Conservation (phyloP, 495 filamentous ascomycete species). For the Hypoxylon fuscum region DNA sequence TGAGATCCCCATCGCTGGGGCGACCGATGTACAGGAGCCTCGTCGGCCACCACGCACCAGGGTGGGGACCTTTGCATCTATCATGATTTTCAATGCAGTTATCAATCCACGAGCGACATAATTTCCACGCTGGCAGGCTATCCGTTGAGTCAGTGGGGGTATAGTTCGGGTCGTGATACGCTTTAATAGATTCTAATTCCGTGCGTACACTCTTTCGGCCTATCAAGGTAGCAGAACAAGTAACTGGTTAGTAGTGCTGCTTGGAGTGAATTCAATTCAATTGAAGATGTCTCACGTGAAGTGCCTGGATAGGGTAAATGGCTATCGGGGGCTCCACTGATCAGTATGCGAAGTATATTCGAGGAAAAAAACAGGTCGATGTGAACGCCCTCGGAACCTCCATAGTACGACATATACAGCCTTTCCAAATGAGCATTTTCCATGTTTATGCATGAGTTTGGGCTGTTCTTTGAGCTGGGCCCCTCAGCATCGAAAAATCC, state of each 20-base stretch:
- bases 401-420: neutral
- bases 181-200: neutral
- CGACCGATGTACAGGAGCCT: constrained; percentile 17
- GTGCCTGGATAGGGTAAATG: neutral
- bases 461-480: neutral
- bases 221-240: neutral
- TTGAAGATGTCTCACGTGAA: neutral
- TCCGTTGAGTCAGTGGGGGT: constrained; percentile 7
- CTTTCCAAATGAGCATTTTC: neutral
- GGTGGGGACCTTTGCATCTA: neutral
- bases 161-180: neutral
- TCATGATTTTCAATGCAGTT: constrained; percentile 14
- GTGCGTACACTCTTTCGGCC: neutral
- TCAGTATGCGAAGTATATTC: no score
- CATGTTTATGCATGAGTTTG: neutral
- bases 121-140: neutral
- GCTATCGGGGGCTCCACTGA: neutral
- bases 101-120: constrained; percentile 17
- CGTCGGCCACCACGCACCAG: constrained; percentile 10
- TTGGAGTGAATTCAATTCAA: neutral
- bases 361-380: no score
- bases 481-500: neutral
- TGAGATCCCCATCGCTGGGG: no score
- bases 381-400: neutral
- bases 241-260: neutral